Percentiles rank a stretch among this genome's conserved stretches.
phyloP scores from a whole-genome alignment of 78 protist species.

The Bodo saltans region DNA sequence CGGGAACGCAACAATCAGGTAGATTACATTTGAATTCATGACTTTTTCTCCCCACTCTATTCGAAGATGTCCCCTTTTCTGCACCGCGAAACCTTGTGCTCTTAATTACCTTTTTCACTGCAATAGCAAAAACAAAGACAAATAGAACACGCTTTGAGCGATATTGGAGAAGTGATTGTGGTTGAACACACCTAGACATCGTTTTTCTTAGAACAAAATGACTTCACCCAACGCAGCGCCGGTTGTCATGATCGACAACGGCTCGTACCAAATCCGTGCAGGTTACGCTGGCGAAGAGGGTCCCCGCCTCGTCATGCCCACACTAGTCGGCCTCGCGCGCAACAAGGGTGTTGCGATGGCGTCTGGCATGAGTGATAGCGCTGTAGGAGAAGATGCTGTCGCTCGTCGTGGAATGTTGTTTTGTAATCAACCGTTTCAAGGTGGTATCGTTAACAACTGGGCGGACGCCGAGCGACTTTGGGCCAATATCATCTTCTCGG shows the following conservation, averaged over 20 bases:
- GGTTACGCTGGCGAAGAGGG: slow-evolving; percentile 94
- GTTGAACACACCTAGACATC: too few species aligned
- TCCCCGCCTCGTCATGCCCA: slow-evolving; percentile 89
- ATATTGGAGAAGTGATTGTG: too few species aligned
- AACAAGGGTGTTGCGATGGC: slow-evolving; percentile 26
- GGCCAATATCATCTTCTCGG: slow-evolving; percentile 11
- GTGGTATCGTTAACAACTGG: slow-evolving; percentile 21
- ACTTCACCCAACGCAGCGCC: too few species aligned
- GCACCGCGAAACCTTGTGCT: too few species aligned
- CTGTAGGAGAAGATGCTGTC: not conserved
- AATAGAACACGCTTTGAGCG: too few species aligned
- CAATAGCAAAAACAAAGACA: too few species aligned
- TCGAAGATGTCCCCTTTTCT: too few species aligned
- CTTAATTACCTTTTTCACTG: too few species aligned
- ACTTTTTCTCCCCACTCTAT: too few species aligned
- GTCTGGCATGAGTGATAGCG: not conserved
- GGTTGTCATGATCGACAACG: slow-evolving; percentile 21
- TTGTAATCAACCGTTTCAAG: not conserved
- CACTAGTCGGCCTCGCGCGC: slow-evolving; percentile 46
- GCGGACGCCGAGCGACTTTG: slow-evolving; percentile 25
- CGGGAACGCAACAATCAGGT: too few species aligned
- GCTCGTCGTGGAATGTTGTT: not conserved
- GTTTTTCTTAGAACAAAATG: too few species aligned
- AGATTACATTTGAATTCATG: too few species aligned
- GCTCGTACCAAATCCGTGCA: slow-evolving; percentile 84